A percentile compares a stretch with the other conserved stretches of the same genome.
Conservation (phyloP, 345 rosid genomes). For the Cochlearia excelsa region DNA sequence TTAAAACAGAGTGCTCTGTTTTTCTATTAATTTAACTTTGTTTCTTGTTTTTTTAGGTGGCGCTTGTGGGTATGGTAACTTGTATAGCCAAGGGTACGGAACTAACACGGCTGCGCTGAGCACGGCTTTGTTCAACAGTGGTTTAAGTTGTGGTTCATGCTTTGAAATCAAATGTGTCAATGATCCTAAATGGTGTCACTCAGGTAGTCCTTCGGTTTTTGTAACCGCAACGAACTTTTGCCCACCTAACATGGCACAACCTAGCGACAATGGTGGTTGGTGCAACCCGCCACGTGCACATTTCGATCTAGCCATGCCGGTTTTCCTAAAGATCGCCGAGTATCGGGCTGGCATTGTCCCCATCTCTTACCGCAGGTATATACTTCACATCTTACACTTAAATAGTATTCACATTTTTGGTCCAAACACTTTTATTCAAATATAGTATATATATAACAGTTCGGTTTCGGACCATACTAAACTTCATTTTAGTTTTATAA, state of each 20-base stretch:
- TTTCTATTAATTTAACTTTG: background rate
- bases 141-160: constrained; percentile 63
- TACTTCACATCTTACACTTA: background rate
- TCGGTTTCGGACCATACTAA: too few relatives aligned
- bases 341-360: constrained; percentile 78
- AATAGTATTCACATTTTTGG: background rate
- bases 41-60: too few relatives aligned
- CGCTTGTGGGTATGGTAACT: constrained; percentile 16
- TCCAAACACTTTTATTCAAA: too few relatives aligned
- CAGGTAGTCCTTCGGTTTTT: constrained; percentile 60
- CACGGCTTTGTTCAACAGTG: constrained; percentile 61
- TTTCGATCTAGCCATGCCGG: constrained; percentile 42
- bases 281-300: constrained; percentile 75
- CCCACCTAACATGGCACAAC: constrained; percentile 50
- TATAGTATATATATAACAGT: too few relatives aligned
- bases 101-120: constrained; percentile 36
- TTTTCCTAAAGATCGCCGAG: constrained; percentile 47
- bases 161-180: constrained; percentile 63
- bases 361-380: constrained; percentile 43
- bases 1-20: constrained; percentile 28
- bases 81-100: constrained; percentile 73
- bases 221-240: constrained; percentile 73
- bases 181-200: constrained; percentile 65
- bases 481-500: too few relatives aligned
- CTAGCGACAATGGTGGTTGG: constrained; percentile 78